These are phyloP conservation scores for Syzygium jambos DNA, from an alignment of 345 rosid genomes.

Conservation along the genomic window DNA sequence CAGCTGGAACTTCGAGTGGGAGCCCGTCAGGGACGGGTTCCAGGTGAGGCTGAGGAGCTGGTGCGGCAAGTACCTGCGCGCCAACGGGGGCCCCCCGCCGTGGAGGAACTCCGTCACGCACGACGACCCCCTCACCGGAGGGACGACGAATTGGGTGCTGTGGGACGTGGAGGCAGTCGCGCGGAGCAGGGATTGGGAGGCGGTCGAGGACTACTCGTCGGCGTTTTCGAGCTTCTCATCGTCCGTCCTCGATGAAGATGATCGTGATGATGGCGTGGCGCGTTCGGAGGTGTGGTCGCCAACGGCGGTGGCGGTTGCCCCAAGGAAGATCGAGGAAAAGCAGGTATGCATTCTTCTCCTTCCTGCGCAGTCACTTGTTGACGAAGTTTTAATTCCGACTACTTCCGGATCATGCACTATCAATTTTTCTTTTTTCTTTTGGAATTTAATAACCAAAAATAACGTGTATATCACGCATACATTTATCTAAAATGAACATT, in stretches of 20 bases:
- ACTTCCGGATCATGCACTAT: neutral
- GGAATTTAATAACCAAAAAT: neutral
- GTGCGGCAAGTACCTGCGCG: slow-evolving; percentile 32
- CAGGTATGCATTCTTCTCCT: neutral
- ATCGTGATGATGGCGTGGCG: neutral
- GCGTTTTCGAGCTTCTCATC: slow-evolving; percentile 6
- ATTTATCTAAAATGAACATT: neutral
- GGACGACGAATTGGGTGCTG: slow-evolving; percentile 28
- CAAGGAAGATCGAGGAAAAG: neutral
- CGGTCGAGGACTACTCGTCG: neutral
- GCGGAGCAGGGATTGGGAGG: neutral
- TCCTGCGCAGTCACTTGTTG: neutral
- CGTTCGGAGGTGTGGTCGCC: slow-evolving; percentile 2
- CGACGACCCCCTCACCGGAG: slow-evolving; percentile 28
- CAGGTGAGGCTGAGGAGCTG: slow-evolving; percentile 30
- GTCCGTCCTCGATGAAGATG: neutral
- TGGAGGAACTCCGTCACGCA: slow-evolving; percentile 46
- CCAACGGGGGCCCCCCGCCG: slow-evolving; percentile 47
- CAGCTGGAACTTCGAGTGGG: slow-evolving; percentile 75
- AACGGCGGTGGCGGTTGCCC: slow-evolving; percentile 2
- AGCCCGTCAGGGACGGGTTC: slow-evolving; percentile 55
- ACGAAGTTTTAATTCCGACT: neutral
- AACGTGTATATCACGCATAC: neutral
- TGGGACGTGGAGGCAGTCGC: slow-evolving; percentile 23
- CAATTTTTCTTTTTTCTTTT: neutral